Conservation (phyloP, 257 asterid species). For the Lycium ferocissimum region DNA sequence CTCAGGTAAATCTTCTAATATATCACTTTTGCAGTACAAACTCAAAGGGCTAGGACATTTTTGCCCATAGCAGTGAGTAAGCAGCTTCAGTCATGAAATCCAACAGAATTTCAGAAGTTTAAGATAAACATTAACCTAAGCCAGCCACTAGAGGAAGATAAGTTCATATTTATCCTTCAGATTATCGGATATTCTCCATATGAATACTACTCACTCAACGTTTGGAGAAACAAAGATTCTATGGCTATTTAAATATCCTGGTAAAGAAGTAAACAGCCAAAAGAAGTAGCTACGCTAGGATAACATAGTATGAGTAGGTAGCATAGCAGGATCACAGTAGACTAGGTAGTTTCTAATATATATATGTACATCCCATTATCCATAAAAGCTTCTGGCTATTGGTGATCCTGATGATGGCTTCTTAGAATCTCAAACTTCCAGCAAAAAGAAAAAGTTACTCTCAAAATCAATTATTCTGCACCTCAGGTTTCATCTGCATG, state of each 20-base stretch:
- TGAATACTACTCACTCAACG: background rate
- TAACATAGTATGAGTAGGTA: background rate
- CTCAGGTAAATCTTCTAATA: background rate
- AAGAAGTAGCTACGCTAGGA: background rate
- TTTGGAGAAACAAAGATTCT: background rate
- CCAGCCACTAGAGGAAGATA: background rate
- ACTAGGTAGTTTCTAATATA: background rate
- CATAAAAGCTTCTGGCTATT: background rate
- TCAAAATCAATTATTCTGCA: background rate
- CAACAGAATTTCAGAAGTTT: background rate
- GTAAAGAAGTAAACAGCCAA: background rate
- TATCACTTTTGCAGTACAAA: background rate
- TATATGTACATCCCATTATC: background rate
- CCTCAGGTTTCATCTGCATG: conserved; percentile 18
- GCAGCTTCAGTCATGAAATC: background rate
- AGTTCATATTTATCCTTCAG: background rate
- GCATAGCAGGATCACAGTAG: background rate
- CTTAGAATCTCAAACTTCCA: background rate
- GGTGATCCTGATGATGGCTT: background rate
- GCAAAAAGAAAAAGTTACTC: background rate
- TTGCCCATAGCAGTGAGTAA: background rate
- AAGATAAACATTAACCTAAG: background rate
- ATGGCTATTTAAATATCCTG: background rate
- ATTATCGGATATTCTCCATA: background rate
- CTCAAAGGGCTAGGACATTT: background rate